A percentile compares a stretch with the other conserved stretches of the same genome.
These are phyloP conservation scores for Cyclanthera cordifolia DNA, from an alignment of 306 rosid species.

Conservation along the genomic window DNA sequence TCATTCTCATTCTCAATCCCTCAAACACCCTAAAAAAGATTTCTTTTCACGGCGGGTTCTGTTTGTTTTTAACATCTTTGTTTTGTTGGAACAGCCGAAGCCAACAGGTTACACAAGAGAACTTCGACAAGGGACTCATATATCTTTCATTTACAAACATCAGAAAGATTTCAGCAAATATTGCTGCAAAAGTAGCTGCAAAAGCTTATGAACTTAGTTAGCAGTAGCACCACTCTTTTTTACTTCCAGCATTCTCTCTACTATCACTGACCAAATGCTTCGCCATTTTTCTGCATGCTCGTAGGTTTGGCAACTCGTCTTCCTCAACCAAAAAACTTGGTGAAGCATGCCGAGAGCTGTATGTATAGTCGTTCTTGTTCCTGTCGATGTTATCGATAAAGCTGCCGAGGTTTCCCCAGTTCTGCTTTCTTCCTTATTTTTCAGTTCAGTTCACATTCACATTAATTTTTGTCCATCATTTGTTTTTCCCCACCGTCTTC, in stretches of 20 bases:
- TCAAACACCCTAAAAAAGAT: no score
- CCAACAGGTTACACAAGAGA: constrained; percentile 54
- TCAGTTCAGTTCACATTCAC: not conserved
- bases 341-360: constrained; percentile 69
- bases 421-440: not conserved
- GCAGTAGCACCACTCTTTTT: constrained; percentile 13
- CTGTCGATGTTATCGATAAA: constrained; percentile 57
- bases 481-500: constrained; percentile 5
- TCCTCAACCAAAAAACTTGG: constrained; percentile 75
- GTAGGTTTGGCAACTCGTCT: constrained; percentile 80
- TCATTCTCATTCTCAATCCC: no score
- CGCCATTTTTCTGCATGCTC: not conserved
- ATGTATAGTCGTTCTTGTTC: constrained; percentile 65
- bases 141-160: constrained; percentile 78
- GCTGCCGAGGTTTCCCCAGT: not conserved
- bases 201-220: constrained; percentile 85
- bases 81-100: constrained; percentile 62
- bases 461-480: not conserved
- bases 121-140: constrained; percentile 67
- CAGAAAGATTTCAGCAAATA: constrained; percentile 79
- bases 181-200: constrained; percentile 83
- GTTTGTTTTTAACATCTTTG: not conserved
- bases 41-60: not conserved
- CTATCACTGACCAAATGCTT: not conserved
- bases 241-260: not conserved